A percentile compares a stretch with the other conserved stretches of the same genome.
Conservation (phyloP, 768 basidiomycete genomes). For the Suillus sp. region DNA sequence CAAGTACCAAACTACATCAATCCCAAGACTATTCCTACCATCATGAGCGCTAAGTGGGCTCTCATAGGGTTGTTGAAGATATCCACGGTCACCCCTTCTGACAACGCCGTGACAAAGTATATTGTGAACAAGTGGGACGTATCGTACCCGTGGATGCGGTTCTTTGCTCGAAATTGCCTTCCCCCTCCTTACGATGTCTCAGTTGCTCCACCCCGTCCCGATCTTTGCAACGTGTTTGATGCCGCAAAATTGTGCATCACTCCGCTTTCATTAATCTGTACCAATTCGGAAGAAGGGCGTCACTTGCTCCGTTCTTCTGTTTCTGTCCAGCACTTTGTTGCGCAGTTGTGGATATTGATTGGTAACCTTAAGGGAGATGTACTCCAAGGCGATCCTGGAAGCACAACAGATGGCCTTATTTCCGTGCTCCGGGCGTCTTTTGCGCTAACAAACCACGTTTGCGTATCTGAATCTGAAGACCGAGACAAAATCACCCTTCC, state of each 20-base stretch:
- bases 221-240: neutral
- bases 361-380: neutral
- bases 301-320: neutral
- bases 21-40: neutral
- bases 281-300: neutral
- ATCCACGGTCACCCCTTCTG: neutral
- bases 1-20: slow-evolving; percentile 1
- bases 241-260: neutral
- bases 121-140: neutral
- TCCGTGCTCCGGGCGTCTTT: neutral
- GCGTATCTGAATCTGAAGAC: slow-evolving; percentile 2
- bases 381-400: neutral
- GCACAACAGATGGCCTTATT: neutral
- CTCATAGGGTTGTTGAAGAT: neutral
- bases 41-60: neutral
- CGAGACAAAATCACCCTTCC: neutral
- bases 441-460: neutral
- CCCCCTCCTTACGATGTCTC: slow-evolving; percentile 6
- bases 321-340: neutral
- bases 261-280: neutral
- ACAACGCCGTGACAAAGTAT: neutral
- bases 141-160: slow-evolving; percentile 1
- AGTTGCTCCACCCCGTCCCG: neutral
- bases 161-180: neutral
- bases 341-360: slow-evolving; percentile 1